Evolutionary conservation across 257 asterid genomes (phyloP).

Genomic region (Salvia splendens): DNA sequence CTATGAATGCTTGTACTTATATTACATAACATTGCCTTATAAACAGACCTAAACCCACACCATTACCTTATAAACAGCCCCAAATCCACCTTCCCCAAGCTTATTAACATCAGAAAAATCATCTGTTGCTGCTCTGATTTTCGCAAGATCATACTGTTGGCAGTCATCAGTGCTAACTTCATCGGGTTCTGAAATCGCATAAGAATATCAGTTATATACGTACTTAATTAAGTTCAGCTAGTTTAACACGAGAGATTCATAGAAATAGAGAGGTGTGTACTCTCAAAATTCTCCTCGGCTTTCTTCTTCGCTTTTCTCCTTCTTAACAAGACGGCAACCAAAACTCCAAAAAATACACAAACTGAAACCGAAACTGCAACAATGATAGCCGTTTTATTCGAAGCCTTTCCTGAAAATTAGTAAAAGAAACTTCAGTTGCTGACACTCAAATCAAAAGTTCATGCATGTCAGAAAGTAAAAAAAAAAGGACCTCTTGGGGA

Average conservation of each 20-base stretch:
- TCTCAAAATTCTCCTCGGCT: not conserved
- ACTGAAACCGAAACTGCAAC: constrained; percentile 14
- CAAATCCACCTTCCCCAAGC: constrained; percentile 47
- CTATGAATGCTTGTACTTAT: no score
- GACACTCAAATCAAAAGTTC: not conserved
- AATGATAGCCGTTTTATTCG: not conserved
- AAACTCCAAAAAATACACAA: not conserved
- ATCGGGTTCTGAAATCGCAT: not conserved
- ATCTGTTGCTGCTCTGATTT: constrained; percentile 35
- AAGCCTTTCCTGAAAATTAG: constrained; percentile 14
- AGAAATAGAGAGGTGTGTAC: constrained; percentile 6
- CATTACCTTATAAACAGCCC: constrained; percentile 38
- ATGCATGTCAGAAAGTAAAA: no score
- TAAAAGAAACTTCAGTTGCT: not conserved
- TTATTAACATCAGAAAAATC: constrained; percentile 32
- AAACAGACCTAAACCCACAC: no score
- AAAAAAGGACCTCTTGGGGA: not conserved
- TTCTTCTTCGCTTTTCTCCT: not conserved
- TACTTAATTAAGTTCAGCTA: no score
- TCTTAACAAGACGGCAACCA: not conserved
- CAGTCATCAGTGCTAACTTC: constrained; percentile 9
- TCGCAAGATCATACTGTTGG: constrained; percentile 23
- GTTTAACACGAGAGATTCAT: not conserved
- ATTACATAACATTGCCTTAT: no score
- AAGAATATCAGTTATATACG: not conserved